A percentile compares a stretch with the other conserved stretches of the same genome.
Evolutionary conservation across 352 stramenopile genomes (phyloP).

Genomic region (Pythium sukuiense): DNA sequence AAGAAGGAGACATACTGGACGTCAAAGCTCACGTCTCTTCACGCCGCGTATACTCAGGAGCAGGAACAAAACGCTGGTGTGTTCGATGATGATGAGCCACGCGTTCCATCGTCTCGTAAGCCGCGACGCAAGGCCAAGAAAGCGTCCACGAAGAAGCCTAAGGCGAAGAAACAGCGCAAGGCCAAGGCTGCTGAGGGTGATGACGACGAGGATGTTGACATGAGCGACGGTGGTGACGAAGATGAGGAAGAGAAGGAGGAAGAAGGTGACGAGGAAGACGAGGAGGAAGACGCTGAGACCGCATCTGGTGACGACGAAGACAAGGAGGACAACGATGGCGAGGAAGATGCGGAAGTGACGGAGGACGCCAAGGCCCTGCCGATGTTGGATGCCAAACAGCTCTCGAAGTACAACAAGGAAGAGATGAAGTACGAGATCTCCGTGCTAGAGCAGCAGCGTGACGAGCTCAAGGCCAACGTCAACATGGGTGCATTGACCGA

Average conservation of each 20-base stretch:
- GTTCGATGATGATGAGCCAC: slow-evolving; percentile 55
- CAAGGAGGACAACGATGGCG: slow-evolving; percentile 29
- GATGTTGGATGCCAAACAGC: slow-evolving; percentile 63
- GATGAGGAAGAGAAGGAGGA: slow-evolving; percentile 31
- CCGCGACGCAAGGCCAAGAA: slow-evolving; percentile 41
- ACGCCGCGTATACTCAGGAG: slow-evolving; percentile 56
- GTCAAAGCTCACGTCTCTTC: slow-evolving; percentile 68
- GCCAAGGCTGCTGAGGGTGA: slow-evolving; percentile 18
- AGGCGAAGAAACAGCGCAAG: slow-evolving; percentile 21
- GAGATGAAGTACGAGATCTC: slow-evolving; percentile 94
- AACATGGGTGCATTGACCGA: slow-evolving; percentile 92
- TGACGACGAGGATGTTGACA: slow-evolving; percentile 42
- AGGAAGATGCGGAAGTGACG: slow-evolving; percentile 1
- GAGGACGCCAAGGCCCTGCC: slow-evolving; percentile 61
- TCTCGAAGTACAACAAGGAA: slow-evolving; percentile 90
- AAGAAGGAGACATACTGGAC: slow-evolving; percentile 90
- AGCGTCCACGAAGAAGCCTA: slow-evolving; percentile 25
- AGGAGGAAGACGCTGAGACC: slow-evolving; percentile 28
- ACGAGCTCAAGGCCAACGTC: slow-evolving; percentile 93
- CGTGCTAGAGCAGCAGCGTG: slow-evolving; percentile 91
- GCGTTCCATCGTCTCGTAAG: slow-evolving; percentile 16
- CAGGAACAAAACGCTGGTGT: slow-evolving; percentile 75
- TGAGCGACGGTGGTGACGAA: slow-evolving; percentile 31
- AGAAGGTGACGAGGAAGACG: slow-evolving; percentile 32
- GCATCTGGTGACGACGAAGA: slow-evolving; percentile 27